Conservation (phyloP, 1,284 basidiomycete species). For the Tylopilus sp. region DNA sequence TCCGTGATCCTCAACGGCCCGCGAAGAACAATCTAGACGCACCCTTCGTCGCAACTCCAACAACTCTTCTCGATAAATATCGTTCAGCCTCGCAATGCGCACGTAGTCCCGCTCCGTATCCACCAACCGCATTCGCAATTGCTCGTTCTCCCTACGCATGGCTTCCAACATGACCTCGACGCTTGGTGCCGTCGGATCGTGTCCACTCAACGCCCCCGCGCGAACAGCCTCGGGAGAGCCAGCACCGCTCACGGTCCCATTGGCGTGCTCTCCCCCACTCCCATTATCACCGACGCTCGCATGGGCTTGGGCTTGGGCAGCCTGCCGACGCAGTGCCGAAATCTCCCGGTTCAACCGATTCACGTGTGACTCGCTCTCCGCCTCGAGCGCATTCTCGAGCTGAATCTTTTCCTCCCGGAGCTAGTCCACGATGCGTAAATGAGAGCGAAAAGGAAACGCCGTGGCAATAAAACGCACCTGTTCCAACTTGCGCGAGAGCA, state of each 20-base stretch:
- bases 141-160: constrained; percentile 73
- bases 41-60: constrained; percentile 73
- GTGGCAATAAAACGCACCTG: constrained; percentile 48
- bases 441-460: neutral
- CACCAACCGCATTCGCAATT: constrained; percentile 58
- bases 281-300: constrained; percentile 9
- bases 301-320: constrained; percentile 31
- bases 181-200: constrained; percentile 50
- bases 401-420: constrained; percentile 78
- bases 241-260: constrained; percentile 30
- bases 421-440: constrained; percentile 36
- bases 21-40: constrained; percentile 32
- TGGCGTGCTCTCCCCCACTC: neutral
- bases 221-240: constrained; percentile 37
- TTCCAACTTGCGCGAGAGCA: constrained; percentile 75
- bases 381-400: constrained; percentile 77
- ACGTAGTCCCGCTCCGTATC: constrained; percentile 75
- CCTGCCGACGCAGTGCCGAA: constrained; percentile 58
- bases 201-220: constrained; percentile 23
- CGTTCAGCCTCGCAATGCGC: constrained; percentile 68
- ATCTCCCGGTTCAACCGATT: constrained; percentile 71
- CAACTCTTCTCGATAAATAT: constrained; percentile 77
- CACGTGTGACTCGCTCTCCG: constrained; percentile 77
- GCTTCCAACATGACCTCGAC: constrained; percentile 68
- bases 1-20: too few relatives aligned